A percentile compares a stretch with the other conserved stretches of the same genome.
phyloP scores from a whole-genome alignment of 495 filamentous ascomycete genomes.

The Aspergillus baeticus region DNA sequence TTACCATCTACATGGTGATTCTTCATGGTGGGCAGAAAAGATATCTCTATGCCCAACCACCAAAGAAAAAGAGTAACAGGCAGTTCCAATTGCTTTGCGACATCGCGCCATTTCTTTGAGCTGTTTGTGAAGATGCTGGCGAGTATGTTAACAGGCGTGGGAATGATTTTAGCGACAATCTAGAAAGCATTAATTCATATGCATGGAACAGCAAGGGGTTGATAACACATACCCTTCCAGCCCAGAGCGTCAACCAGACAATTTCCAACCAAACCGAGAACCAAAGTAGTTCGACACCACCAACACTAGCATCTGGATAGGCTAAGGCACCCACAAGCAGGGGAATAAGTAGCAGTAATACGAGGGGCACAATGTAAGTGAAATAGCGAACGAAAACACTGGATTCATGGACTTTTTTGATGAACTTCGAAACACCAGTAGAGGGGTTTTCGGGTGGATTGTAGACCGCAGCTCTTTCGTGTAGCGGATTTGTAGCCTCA shows the following conservation, averaged over 20 bases:
- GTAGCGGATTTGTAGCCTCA: conserved; percentile 68
- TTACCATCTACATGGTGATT: conserved; percentile 68
- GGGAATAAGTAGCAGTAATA: conserved; percentile 73
- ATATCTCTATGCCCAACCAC: conserved; percentile 79
- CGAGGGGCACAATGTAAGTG: conserved; percentile 78
- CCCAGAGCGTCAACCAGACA: conserved; percentile 91
- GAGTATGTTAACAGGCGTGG: conserved; percentile 60
- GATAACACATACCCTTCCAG: conserved; percentile 54
- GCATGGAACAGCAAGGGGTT: not conserved
- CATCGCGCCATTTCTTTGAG: conserved; percentile 89
- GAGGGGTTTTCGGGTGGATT: conserved; percentile 66
- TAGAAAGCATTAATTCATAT: conserved; percentile 23
- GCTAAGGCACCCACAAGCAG: conserved; percentile 72
- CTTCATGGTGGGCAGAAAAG: conserved; percentile 58
- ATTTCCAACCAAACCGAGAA: conserved; percentile 95
- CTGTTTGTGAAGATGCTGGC: conserved; percentile 83
- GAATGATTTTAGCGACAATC: conserved; percentile 75
- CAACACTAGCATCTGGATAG: conserved; percentile 64
- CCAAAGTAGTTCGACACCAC: conserved; percentile 80
- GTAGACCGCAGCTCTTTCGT: conserved; percentile 67
- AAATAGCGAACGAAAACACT: conserved; percentile 81
- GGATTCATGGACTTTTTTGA: conserved; percentile 69
- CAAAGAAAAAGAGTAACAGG: conserved; percentile 88
- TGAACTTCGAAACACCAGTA: conserved; percentile 57
- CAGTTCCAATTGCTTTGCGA: conserved; percentile 83